These are phyloP conservation scores for Saccharomycopsis crataegensis DNA, from an alignment of 1,139 yeast genomes.

Conservation along the genomic window DNA sequence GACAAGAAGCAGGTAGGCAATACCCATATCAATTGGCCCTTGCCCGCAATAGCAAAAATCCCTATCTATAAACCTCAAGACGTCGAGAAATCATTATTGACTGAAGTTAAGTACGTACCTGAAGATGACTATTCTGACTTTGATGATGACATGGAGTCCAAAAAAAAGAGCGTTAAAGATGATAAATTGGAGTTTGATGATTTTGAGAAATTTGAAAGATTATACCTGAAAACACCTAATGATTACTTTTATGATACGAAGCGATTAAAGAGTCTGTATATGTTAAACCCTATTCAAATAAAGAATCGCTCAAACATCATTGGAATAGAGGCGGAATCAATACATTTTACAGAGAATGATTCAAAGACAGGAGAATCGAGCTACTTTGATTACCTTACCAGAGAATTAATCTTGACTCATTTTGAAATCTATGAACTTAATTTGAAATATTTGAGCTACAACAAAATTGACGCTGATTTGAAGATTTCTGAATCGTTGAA, in stretches of 20 bases:
- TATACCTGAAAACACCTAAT: slow-evolving; percentile 19
- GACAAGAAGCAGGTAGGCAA: background rate
- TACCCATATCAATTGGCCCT: slow-evolving; percentile 49
- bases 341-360: slow-evolving; percentile 37
- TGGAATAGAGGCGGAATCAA: slow-evolving; percentile 43
- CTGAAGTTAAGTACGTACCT: slow-evolving; percentile 62
- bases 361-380: slow-evolving; percentile 36
- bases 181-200: slow-evolving; percentile 24
- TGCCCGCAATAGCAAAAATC: slow-evolving; percentile 65
- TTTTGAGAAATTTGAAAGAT: slow-evolving; percentile 31
- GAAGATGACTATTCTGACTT: slow-evolving; percentile 25
- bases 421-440: slow-evolving; percentile 18
- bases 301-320: slow-evolving; percentile 14
- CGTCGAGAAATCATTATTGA: slow-evolving; percentile 70
- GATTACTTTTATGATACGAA: slow-evolving; percentile 50
- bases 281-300: slow-evolving; percentile 43
- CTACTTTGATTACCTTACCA: slow-evolving; percentile 36
- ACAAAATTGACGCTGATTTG: slow-evolving; percentile 6
- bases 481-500: slow-evolving; percentile 5
- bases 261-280: slow-evolving; percentile 61
- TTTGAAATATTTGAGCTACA: slow-evolving; percentile 14
- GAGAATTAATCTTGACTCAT: slow-evolving; percentile 18
- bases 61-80: slow-evolving; percentile 59
- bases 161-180: slow-evolving; percentile 23
- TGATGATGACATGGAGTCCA: slow-evolving; percentile 18